Percentiles rank a stretch among this genome's conserved stretches.
These are phyloP conservation scores for Amylocystis lapponica DNA, from an alignment of 768 basidiomycete species.

Conservation along the genomic window DNA sequence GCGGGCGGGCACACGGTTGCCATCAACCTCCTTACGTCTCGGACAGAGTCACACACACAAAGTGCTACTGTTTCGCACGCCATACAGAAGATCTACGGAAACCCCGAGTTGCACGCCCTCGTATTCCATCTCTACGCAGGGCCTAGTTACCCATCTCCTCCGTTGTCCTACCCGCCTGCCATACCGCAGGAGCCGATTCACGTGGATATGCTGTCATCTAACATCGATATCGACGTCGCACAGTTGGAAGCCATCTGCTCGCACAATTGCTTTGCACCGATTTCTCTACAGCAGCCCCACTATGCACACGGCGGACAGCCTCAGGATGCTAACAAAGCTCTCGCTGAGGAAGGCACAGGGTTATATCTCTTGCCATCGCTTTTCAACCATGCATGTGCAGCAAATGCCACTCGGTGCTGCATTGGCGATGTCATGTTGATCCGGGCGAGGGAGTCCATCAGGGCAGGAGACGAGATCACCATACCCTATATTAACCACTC, in stretches of 20 bases:
- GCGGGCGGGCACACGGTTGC: neutral
- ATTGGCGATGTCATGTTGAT: conserved; percentile 27
- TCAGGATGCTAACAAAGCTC: too few relatives aligned
- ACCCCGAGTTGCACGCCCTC: conserved; percentile 14
- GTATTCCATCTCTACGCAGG: conserved; percentile 25
- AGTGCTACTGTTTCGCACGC: conserved; percentile 5
- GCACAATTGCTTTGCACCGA: conserved; percentile 18
- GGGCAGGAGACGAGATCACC: conserved; percentile 22
- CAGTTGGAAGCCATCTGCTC: conserved; percentile 20
- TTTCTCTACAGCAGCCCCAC: too few relatives aligned
- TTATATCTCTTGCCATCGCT: conserved; percentile 26
- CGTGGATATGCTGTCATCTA: conserved; percentile 4
- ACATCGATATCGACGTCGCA: conserved; percentile 17
- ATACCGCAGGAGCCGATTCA: neutral
- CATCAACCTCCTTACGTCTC: conserved; percentile 8
- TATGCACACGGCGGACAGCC: too few relatives aligned
- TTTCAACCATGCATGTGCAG: conserved; percentile 30
- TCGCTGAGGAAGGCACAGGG: too few relatives aligned
- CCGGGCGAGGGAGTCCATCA: conserved; percentile 23
- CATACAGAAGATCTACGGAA: conserved; percentile 16
- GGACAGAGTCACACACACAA: conserved; percentile 3
- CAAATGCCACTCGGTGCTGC: conserved; percentile 18
- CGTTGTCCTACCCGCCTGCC: conserved; percentile 10
- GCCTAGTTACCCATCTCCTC: conserved; percentile 13
- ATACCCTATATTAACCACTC: neutral